phyloP scores from a whole-genome alignment of 768 basidiomycete genomes.

The Ramaria sp. region DNA sequence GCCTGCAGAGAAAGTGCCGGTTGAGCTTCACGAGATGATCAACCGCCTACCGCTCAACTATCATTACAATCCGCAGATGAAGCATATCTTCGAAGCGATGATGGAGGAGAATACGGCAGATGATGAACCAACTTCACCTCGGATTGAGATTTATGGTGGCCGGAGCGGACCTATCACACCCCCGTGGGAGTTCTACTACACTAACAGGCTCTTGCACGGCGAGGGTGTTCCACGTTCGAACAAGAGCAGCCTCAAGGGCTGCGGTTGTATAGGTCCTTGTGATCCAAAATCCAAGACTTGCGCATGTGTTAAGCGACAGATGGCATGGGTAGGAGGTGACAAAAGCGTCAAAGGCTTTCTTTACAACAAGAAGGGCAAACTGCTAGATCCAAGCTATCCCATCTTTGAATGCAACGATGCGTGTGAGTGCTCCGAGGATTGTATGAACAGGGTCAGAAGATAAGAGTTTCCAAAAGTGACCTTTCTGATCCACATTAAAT shows the following conservation, averaged over 20 bases:
- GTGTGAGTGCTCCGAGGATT: slow-evolving; percentile 74
- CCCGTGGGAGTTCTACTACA: slow-evolving; percentile 80
- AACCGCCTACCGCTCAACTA: slow-evolving; percentile 33
- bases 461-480: not conserved
- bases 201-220: slow-evolving; percentile 70
- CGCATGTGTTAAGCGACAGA: slow-evolving; percentile 54
- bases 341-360: slow-evolving; percentile 38
- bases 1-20: slow-evolving; percentile 28
- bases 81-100: slow-evolving; percentile 48
- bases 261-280: slow-evolving; percentile 67
- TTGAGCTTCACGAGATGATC: slow-evolving; percentile 50
- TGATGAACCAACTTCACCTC: slow-evolving; percentile 61
- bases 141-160: slow-evolving; percentile 55
- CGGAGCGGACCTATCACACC: slow-evolving; percentile 64
- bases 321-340: slow-evolving; percentile 27
- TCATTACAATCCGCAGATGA: slow-evolving; percentile 34
- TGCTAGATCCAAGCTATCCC: slow-evolving; percentile 39
- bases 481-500: not conserved
- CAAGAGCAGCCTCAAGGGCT: slow-evolving; percentile 45
- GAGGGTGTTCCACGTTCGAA: slow-evolving; percentile 61
- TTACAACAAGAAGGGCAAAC: slow-evolving; percentile 51
- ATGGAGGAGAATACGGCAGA: slow-evolving; percentile 54
- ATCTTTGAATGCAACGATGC: slow-evolving; percentile 82
- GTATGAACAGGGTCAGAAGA: slow-evolving; percentile 62
- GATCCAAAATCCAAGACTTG: slow-evolving; percentile 67